Base-by-base conservation (phyloP, 495 filamentous ascomycete genomes). In the Monascus purpureus region DNA sequence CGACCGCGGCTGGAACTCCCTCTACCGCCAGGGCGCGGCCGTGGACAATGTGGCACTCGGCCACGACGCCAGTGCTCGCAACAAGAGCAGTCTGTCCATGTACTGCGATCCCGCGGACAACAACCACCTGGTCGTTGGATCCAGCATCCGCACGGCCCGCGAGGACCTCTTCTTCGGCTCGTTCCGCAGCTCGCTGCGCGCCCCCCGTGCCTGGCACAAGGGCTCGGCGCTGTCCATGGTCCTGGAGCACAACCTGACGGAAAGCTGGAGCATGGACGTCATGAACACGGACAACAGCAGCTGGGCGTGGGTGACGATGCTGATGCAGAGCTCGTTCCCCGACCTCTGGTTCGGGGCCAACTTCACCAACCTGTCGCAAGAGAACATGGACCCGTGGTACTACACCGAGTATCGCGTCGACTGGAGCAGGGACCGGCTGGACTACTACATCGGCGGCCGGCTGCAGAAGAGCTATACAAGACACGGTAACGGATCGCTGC, bases 121-220 rank as follows among this genome's bases (percentile, higher is more conserved):
- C 1, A 29, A 49, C 7, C 57, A 61, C 37, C 31, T 59, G 1
- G 50, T 59, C 31, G 31, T 45, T n/a, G 55, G 57, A 5, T 46
- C 39, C 8, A 41, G 39, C 6, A 44, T 61, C 18, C 36, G 44
- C 13, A 55, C 48, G 7, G 25, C 33, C 1, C 33, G 57, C 17
- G 44, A 45, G 13, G 57, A 61, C 28, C 57, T 61, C 17, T 42
- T 50, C n/a, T 57, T 47, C 40, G 57, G 58, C 23, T 57, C 58
- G 6, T 59, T 62, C 32, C 41, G 52, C n/a, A 28, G 46, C 0
- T 40, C 46, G 12, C 37, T 60, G 24, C 32, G 42, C 19, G 34
- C 52, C 6, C 45, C 58, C 3, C 28, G 20, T 3, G 17, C 25
- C 18, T 37, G 31, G 13, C 23, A 19, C 12, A 35, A 39, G 7